These are phyloP conservation scores for Chaetomiaceae sp. DNA, from an alignment of 2,329 filamentous ascomycete genomes.

Conservation along the genomic window DNA sequence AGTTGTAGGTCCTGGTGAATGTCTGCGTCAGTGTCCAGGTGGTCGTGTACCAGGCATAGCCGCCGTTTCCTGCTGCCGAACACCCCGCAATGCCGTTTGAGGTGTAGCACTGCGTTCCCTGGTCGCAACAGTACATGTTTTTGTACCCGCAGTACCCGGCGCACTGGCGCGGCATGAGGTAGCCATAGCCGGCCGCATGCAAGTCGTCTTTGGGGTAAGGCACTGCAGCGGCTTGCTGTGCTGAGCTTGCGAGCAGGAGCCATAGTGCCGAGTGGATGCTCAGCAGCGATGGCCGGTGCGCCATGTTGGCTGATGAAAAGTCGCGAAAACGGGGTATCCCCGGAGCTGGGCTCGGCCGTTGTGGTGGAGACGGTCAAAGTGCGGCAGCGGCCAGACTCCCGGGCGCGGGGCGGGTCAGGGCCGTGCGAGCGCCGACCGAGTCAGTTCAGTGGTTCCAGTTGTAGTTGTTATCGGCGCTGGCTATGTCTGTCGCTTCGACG, in stretches of 20 bases:
- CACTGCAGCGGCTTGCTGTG: slow-evolving; percentile 13
- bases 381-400: slow-evolving; percentile 9
- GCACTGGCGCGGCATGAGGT: slow-evolving; percentile 48
- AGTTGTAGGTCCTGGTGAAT: slow-evolving; percentile 56
- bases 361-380: slow-evolving; percentile 10
- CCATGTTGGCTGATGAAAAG: slow-evolving; percentile 14
- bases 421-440: background rate
- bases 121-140: slow-evolving; percentile 52
- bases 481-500: background rate
- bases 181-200: slow-evolving; percentile 47
- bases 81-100: slow-evolving; percentile 48
- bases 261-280: slow-evolving; percentile 33
- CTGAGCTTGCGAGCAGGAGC: slow-evolving; percentile 36
- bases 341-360: slow-evolving; percentile 9
- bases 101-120: slow-evolving; percentile 49
- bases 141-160: slow-evolving; percentile 50
- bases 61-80: slow-evolving; percentile 33
- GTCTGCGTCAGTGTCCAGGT: slow-evolving; percentile 60
- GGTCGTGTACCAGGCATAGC: slow-evolving; percentile 42
- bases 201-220: slow-evolving; percentile 37
- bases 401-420: background rate
- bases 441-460: background rate
- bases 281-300: slow-evolving; percentile 9
- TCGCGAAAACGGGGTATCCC: background rate
- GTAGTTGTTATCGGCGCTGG: background rate